phyloP scores from a whole-genome alignment of 2,329 filamentous ascomycete species.

The Cryphonectria nitschkei region DNA sequence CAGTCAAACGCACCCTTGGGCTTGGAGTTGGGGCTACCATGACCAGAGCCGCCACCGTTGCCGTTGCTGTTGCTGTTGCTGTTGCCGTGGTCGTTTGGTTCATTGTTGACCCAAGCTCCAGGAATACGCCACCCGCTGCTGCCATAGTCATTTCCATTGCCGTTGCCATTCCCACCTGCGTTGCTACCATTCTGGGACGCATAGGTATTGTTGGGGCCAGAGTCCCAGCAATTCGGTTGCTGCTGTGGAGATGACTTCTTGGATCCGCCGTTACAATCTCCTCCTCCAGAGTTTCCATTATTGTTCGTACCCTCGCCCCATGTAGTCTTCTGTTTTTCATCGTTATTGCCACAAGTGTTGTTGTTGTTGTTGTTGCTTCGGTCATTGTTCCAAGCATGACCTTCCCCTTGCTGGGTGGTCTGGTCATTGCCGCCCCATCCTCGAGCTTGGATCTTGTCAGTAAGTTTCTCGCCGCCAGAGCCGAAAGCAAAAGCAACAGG shows the following conservation, averaged over 20 bases:
- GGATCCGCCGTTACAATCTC: neutral
- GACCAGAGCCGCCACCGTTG: neutral
- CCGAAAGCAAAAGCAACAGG: neutral
- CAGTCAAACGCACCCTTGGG: slow-evolving; percentile 16
- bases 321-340: neutral
- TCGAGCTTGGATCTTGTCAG: slow-evolving; percentile 4
- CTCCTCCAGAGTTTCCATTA: neutral
- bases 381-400: neutral
- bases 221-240: neutral
- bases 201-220: neutral
- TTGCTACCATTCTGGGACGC: slow-evolving; percentile 7
- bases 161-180: slow-evolving; percentile 5
- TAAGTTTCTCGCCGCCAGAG: neutral
- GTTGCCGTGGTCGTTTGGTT: neutral
- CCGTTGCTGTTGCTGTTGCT: neutral
- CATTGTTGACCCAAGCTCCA: slow-evolving; percentile 16
- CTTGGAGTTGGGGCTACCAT: neutral
- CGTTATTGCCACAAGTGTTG: neutral
- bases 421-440: slow-evolving; percentile 2
- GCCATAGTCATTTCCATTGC: neutral
- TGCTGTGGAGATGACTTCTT: slow-evolving; percentile 10
- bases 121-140: slow-evolving; percentile 12
- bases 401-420: neutral
- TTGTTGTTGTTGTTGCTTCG: neutral
- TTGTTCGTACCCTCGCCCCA: slow-evolving; percentile 11